Evolutionary conservation across 768 basidiomycete genomes (phyloP).

Genomic region (Podaxis sp.): DNA sequence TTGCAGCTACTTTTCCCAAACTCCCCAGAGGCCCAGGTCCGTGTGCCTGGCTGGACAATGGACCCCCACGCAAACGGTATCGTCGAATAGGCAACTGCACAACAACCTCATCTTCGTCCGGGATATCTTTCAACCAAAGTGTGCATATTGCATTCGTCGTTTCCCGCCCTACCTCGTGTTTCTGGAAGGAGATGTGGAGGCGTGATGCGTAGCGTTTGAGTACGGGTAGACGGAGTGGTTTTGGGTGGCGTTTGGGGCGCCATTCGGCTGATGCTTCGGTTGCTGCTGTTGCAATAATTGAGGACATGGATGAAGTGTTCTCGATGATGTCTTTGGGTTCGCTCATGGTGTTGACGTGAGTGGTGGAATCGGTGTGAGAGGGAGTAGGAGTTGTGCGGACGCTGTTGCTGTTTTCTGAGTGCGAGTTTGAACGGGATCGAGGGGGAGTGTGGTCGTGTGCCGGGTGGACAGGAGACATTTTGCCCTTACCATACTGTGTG

Average conservation of each 20-base stretch:
- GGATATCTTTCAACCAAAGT: slow-evolving; percentile 45
- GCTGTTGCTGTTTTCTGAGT: too few species aligned
- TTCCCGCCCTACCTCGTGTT: slow-evolving; percentile 33
- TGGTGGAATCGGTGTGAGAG: neutral
- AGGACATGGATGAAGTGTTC: neutral
- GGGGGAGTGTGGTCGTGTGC: slow-evolving; percentile 7
- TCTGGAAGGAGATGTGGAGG: slow-evolving; percentile 37
- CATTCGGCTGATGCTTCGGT: slow-evolving; percentile 27
- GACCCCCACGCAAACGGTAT: neutral
- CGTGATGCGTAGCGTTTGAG: slow-evolving; percentile 40
- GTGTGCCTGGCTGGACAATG: too few species aligned
- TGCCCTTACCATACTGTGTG: slow-evolving; percentile 36
- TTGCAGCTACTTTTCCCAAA: slow-evolving; percentile 19
- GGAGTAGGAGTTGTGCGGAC: too few species aligned
- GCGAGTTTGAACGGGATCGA: too few species aligned
- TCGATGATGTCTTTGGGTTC: neutral
- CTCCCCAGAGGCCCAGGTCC: neutral
- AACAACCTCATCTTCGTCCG: slow-evolving; percentile 32
- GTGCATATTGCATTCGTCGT: slow-evolving; percentile 35
- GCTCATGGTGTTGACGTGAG: neutral
- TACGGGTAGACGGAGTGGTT: slow-evolving; percentile 37
- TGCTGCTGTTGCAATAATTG: neutral
- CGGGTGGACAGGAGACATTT: slow-evolving; percentile 29
- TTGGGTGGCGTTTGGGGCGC: slow-evolving; percentile 26
- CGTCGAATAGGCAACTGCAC: slow-evolving; percentile 27